These are phyloP conservation scores for Phytophthora brassicae DNA, from an alignment of 352 stramenopile species.

Conservation along the genomic window DNA sequence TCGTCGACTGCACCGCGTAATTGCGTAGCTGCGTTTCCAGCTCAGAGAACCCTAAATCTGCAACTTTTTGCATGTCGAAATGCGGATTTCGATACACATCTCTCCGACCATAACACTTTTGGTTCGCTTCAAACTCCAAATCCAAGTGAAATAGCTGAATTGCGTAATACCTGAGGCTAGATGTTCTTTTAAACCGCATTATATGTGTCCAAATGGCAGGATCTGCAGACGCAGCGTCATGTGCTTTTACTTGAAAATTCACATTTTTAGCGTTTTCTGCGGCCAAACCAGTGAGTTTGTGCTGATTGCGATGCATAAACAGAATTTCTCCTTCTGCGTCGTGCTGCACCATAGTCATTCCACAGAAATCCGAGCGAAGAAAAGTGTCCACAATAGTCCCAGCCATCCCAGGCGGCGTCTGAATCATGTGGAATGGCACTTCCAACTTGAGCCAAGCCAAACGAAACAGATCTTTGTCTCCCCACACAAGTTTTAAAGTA, in stretches of 20 bases:
- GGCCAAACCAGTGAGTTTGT: constrained; percentile 37
- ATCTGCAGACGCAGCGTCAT: constrained; percentile 18
- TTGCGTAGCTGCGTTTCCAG: constrained; percentile 29
- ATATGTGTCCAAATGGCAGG: constrained; percentile 65
- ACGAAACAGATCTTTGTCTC: constrained; percentile 50
- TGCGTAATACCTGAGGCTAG: constrained; percentile 32
- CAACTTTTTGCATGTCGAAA: constrained; percentile 39
- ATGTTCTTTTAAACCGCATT: constrained; percentile 44
- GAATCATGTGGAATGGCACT: constrained; percentile 53
- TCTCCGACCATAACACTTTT: constrained; percentile 54
- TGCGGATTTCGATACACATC: constrained; percentile 30
- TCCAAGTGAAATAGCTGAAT: constrained; percentile 42
- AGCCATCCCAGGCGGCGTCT: constrained; percentile 41
- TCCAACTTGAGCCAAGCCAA: constrained; percentile 55
- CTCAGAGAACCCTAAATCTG: constrained; percentile 15
- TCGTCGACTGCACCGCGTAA: constrained; percentile 30
- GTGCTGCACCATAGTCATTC: constrained; percentile 43
- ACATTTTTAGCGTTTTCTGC: neutral
- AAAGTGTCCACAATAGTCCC: constrained; percentile 27
- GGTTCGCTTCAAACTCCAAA: constrained; percentile 32
- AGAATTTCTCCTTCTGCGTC: constrained; percentile 35
- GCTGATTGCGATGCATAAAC: constrained; percentile 54
- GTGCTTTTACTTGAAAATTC: constrained; percentile 9
- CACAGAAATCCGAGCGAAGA: constrained; percentile 45
- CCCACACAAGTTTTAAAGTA: constrained; percentile 30